Percentiles rank a stretch among this genome's conserved stretches.
These are phyloP conservation scores for Pleoardoris graminearum DNA, from an alignment of 2,329 filamentous ascomycete genomes.

Conservation along the genomic window DNA sequence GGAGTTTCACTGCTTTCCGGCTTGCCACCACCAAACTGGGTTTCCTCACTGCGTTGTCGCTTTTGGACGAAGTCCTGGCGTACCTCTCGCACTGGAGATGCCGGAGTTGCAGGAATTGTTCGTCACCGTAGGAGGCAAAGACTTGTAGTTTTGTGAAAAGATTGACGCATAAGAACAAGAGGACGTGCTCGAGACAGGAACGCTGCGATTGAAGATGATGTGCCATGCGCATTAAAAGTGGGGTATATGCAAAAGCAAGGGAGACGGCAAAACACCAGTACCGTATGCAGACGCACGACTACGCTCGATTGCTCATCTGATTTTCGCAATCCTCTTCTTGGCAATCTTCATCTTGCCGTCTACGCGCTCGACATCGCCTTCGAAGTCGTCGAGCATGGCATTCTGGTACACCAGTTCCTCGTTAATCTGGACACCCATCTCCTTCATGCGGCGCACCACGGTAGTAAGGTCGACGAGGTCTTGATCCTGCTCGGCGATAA, in stretches of 20 bases:
- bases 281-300: not conserved
- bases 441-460: conserved; percentile 72
- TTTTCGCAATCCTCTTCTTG: conserved; percentile 71
- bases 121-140: too few relatives aligned
- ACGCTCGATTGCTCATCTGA: conserved; percentile 42
- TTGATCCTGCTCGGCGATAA: conserved; percentile 75
- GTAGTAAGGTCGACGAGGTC: conserved; percentile 70
- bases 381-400: conserved; percentile 69
- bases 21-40: too few relatives aligned
- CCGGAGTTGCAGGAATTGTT: too few relatives aligned
- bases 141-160: too few relatives aligned
- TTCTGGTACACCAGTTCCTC: conserved; percentile 74
- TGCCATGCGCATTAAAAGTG: not conserved
- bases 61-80: too few relatives aligned
- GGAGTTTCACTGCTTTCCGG: too few relatives aligned
- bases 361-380: conserved; percentile 67
- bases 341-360: conserved; percentile 71
- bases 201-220: too few relatives aligned
- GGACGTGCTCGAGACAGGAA: too few relatives aligned
- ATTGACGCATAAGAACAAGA: too few relatives aligned
- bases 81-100: too few relatives aligned
- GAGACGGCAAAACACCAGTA: not conserved
- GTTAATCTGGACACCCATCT: conserved; percentile 77
- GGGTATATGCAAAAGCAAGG: conserved; percentile 2
- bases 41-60: too few relatives aligned